These are phyloP conservation scores for Pseudogymnoascus sp. DNA, from an alignment of 2,329 filamentous ascomycete species.

Conservation along the genomic window DNA sequence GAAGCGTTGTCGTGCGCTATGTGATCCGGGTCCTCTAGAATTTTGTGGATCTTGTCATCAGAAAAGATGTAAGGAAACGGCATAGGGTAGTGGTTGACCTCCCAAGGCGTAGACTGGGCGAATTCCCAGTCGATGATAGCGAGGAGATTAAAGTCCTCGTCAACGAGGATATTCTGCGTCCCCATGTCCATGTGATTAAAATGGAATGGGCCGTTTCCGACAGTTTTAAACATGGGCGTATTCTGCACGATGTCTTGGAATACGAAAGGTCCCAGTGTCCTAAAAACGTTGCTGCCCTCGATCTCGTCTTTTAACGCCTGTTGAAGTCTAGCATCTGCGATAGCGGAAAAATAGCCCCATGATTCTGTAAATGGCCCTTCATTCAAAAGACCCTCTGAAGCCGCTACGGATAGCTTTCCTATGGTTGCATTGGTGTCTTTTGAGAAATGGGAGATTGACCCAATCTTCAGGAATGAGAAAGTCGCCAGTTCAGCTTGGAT, in stretches of 20 bases:
- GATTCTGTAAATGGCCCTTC: neutral
- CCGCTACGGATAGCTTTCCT: neutral
- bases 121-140: neutral
- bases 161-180: neutral
- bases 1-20: neutral
- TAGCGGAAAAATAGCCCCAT: neutral
- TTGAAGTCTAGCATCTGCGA: neutral
- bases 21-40: neutral
- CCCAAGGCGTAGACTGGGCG: neutral
- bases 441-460: neutral
- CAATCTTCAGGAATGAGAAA: neutral
- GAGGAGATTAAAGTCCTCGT: neutral
- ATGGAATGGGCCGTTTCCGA: neutral
- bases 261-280: neutral
- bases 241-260: neutral
- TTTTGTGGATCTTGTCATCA: neutral
- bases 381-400: neutral
- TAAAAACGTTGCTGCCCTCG: neutral
- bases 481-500: neutral
- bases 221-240: neutral
- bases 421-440: neutral
- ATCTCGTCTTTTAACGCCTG: neutral
- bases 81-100: neutral
- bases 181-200: neutral
- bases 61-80: neutral